Base-by-base conservation (phyloP, 2,329 filamentous ascomycete genomes). In the Knufia petricola region DNA sequence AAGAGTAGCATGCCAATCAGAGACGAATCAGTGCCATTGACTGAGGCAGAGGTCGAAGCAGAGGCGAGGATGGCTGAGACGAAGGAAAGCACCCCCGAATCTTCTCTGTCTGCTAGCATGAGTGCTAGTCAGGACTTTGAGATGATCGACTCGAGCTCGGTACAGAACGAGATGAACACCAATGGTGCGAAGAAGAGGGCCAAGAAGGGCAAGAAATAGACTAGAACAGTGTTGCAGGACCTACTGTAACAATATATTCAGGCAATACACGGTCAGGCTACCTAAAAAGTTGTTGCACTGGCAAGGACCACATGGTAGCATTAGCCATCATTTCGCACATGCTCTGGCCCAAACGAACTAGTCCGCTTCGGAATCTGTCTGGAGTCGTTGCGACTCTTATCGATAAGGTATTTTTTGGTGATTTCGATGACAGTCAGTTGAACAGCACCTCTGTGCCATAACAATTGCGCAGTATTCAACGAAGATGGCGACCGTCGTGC, bases 401-500 rank as follows among this genome's bases (percentile, higher is more conserved):
- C 42, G 42, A 46, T 46, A 46, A 46, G 31, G 21, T 23, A 32
- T 44, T 44, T n/a, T 36, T 42, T 40, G 13, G 19, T 21, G 20
- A 42, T 13, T 42, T 12, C 13, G 13, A 15, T 15, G 19, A 28
- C 21, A 20, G 21, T 4, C 23, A 6, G 8, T 20, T 39, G 4
- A 13, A 4, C 15, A 21, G 26, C 12, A 28, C n/a, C n/a, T n/a
- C n/a, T n/a, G n/a, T n/a, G n/a, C 8, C 10, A 20, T 40, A 6
- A 40, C 9, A 40, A 6, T 20, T 39, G 4, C 36, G 4, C 15
- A 21, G 26, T 28, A 28, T n/a, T 17, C 9, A 6, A 6, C 26
- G 13, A 47, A 24, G 12, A 94, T 94, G 87, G 79, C 87, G 58
- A 94, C 87, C 3, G 69, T 89, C 41, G 65, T 83, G 4, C 87